Base-by-base conservation (phyloP, 73 alveolate genomes). In the Diophrys appendiculata region DNA sequence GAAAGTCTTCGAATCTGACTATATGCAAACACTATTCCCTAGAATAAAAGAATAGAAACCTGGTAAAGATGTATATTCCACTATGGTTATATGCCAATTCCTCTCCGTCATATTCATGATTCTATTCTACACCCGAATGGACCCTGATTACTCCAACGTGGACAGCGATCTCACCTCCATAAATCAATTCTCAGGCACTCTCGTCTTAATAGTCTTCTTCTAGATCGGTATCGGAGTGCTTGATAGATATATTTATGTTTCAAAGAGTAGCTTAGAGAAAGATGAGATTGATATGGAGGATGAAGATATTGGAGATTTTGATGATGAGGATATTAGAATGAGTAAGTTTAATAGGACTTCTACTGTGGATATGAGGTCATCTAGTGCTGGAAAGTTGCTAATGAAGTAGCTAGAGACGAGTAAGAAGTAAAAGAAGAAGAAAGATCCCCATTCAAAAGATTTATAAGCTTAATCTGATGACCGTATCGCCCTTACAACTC, bases 31-130 rank as follows among this genome's bases (percentile, higher is more conserved):
- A 67, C 89, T 92, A 52, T 92, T 95, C 72, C 95, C 97, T 13
- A 64, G 90, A 53, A 73, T 86, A 24, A 95, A 92, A 78, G 94
- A 92, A 73, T 92, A 95, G 80, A 96, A 96, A 85, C 99, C 99
- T 1, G 99, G 99, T 31, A 86, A 90, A 70, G 99, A 96, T 83
- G 78, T 92, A 28, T 96, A 96, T 88, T 85, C 91, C 26, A 72
- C 80, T 34, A 86, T 90, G 65, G 94, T 96, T 28, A 74, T 88
- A 8, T 68, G 84, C 84, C 84, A 90, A 72, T 72, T 91, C 34
- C 33, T 92, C 32, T 81, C 93, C 22, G 83, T 95, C 68, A 80
- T 94, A 43, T 96, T 85, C 81, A 79, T 96, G 43, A 91, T 96
- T 64, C 91, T 92, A 77, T 94, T 92, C 73, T 96, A 94, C 78